phyloP scores from a whole-genome alignment of 192 early-diverging fungal species.

The Linnemannia hyalina region DNA sequence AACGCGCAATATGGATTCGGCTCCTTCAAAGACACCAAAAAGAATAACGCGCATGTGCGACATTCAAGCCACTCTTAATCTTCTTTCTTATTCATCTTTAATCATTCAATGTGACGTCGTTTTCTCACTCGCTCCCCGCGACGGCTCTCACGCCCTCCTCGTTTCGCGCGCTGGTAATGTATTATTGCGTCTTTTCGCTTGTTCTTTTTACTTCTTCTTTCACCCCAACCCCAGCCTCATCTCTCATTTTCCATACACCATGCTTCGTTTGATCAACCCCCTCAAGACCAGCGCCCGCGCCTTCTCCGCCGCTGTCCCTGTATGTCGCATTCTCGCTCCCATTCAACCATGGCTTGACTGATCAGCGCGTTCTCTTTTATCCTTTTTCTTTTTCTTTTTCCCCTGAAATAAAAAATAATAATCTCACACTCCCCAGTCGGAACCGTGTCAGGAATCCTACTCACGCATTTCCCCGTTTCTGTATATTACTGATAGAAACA shows the following conservation, averaged over 20 bases:
- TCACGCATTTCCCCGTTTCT: background rate
- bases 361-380: background rate
- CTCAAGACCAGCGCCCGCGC: conserved; percentile 31
- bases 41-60: background rate
- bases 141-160: background rate
- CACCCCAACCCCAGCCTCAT: background rate
- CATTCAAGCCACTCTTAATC: background rate
- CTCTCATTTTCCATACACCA: background rate
- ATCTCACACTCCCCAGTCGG: background rate
- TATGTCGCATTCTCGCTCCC: conserved; percentile 10
- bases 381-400: no score
- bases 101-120: background rate
- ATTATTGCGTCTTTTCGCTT: conserved; percentile 11
- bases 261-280: conserved; percentile 54
- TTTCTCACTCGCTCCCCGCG: background rate
- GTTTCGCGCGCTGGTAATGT: background rate
- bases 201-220: conserved; percentile 1
- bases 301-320: conserved; percentile 20
- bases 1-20: background rate
- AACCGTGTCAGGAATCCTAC: background rate
- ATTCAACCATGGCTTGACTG: background rate
- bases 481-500: conserved; percentile 19
- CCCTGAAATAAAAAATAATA: background rate
- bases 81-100: background rate
- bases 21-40: background rate